phyloP scores from a whole-genome alignment of 1,284 basidiomycete genomes.

The Puccinia hordei region DNA sequence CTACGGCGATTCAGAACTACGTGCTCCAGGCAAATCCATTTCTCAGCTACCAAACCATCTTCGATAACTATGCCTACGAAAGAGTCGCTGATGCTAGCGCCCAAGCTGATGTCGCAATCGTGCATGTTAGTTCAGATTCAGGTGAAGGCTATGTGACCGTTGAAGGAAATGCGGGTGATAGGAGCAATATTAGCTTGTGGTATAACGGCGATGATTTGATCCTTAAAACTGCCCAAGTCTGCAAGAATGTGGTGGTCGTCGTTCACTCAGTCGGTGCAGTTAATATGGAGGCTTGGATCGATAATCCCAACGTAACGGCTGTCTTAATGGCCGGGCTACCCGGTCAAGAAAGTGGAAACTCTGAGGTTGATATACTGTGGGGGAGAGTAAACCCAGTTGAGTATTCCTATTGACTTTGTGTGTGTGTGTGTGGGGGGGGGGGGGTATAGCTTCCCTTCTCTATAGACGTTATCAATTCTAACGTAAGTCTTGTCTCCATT shows the following conservation, averaged over 20 bases:
- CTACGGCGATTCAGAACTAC: conserved; percentile 25
- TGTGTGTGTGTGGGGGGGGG: too few species aligned
- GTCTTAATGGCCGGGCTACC: conserved; percentile 50
- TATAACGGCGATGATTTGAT: conserved; percentile 38
- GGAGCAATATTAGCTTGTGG: conserved; percentile 37
- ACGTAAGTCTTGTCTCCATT: neutral
- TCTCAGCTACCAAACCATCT: conserved; percentile 22
- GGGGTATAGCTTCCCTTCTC: too few species aligned
- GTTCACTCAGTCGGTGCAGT: conserved; percentile 50
- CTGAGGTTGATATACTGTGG: conserved; percentile 48
- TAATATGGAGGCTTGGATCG: conserved; percentile 48
- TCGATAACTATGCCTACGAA: conserved; percentile 20
- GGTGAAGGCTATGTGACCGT: conserved; percentile 44
- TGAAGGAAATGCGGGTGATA: conserved; percentile 40
- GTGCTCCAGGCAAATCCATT: neutral
- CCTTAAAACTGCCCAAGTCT: conserved; percentile 21
- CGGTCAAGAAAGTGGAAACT: conserved; percentile 51
- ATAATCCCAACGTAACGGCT: conserved; percentile 52
- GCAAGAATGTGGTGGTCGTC: conserved; percentile 46
- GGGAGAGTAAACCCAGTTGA: conserved; percentile 38
- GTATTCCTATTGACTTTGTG: conserved; percentile 2
- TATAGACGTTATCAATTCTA: too few species aligned
- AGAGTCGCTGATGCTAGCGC: conserved; percentile 19
- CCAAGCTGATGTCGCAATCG: conserved; percentile 37
- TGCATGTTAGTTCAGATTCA: conserved; percentile 35